phyloP scores from a whole-genome alignment of 2,329 filamentous ascomycete species.

The Parasarocladium wereldwijsianum region DNA sequence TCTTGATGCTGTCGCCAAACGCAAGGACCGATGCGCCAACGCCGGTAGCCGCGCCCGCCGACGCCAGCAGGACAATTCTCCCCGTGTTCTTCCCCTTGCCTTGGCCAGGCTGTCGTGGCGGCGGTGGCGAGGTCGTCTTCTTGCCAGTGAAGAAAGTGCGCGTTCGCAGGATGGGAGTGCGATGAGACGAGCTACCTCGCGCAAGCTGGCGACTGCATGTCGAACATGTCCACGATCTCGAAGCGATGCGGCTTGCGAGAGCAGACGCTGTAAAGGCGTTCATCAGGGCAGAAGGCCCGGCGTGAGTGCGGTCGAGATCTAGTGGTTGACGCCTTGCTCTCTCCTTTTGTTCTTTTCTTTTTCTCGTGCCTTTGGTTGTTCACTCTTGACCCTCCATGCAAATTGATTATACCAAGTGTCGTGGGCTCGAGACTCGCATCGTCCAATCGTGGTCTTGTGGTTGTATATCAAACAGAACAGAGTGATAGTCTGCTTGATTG shows the following conservation, averaged over 20 bases:
- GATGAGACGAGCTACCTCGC: constrained; percentile 15
- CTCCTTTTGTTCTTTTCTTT: too few species aligned
- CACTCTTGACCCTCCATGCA: too few species aligned
- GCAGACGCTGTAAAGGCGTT: constrained; percentile 23
- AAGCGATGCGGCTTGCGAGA: constrained; percentile 21
- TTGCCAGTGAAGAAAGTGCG: constrained; percentile 14
- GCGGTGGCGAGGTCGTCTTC: constrained; percentile 10
- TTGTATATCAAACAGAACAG: too few species aligned
- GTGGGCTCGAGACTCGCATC: too few species aligned
- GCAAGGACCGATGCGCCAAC: constrained; percentile 32
- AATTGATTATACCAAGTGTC: too few species aligned
- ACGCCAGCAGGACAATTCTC: constrained; percentile 29
- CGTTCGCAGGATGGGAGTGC: constrained; percentile 7
- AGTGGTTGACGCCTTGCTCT: too few species aligned
- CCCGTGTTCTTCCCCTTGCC: constrained; percentile 10
- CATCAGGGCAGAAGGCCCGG: too few species aligned
- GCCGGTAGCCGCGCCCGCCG: constrained; percentile 31
- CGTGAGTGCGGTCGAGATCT: constrained; percentile 8
- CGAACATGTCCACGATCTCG: constrained; percentile 29
- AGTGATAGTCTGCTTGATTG: too few species aligned
- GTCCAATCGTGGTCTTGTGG: too few species aligned
- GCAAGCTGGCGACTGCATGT: constrained; percentile 26
- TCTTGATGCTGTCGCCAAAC: constrained; percentile 57
- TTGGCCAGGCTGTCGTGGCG: not conserved
- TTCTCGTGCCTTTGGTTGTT: too few species aligned